Percentiles rank a stretch among this genome's conserved stretches.
These are phyloP conservation scores for Citrullus colocynthis DNA, from an alignment of 306 rosid genomes.

Conservation along the genomic window DNA sequence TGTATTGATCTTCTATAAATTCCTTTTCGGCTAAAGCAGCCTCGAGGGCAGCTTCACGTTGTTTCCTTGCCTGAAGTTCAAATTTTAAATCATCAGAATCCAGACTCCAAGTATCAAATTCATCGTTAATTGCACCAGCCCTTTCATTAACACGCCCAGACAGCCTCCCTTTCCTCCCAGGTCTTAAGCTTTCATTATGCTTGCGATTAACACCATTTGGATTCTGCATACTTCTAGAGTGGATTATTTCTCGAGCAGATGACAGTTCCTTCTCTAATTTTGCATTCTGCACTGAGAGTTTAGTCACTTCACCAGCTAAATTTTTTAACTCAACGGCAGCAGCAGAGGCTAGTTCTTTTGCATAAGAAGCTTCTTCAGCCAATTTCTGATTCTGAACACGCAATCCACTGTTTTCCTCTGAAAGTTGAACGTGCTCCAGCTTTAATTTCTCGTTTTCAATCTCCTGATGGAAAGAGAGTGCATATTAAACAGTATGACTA, in stretches of 20 bases:
- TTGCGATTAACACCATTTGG: conserved; percentile 65
- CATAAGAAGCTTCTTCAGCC: conserved; percentile 97
- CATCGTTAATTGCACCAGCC: conserved; percentile 39
- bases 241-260: conserved; percentile 58
- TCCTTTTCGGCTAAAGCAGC: conserved; percentile 91
- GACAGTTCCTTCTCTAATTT: conserved; percentile 77
- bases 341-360: conserved; percentile 96
- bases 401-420: conserved; percentile 90
- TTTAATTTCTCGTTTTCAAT: conserved; percentile 80
- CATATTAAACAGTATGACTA: neutral
- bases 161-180: conserved; percentile 73
- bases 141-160: conserved; percentile 50
- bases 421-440: conserved; percentile 71
- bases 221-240: conserved; percentile 48
- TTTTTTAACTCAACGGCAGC: conserved; percentile 97
- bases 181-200: conserved; percentile 44
- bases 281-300: conserved; percentile 69
- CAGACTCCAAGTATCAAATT: conserved; percentile 77
- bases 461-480: conserved; percentile 31
- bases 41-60: conserved; percentile 86
- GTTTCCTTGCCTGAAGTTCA: conserved; percentile 93
- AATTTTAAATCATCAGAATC: conserved; percentile 67
- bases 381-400: conserved; percentile 88
- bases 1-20: conserved; percentile 62
- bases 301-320: conserved; percentile 95